phyloP scores from a whole-genome alignment of 352 stramenopile genomes.

The Pythium inflatum region DNA sequence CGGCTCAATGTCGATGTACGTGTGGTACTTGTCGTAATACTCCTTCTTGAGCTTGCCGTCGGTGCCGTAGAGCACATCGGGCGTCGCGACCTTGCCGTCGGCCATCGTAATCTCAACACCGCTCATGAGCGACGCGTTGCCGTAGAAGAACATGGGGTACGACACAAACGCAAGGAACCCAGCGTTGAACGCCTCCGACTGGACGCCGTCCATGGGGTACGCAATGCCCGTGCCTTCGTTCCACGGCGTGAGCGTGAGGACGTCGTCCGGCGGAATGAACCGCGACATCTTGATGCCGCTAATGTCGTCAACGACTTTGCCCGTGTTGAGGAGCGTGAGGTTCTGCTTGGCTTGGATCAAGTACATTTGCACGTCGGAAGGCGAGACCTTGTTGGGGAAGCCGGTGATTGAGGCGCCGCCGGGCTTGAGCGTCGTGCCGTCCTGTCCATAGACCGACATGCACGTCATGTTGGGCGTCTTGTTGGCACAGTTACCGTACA shows the following conservation, averaged over 20 bases:
- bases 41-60: constrained; percentile 47
- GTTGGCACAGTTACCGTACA: constrained; percentile 61
- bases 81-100: constrained; percentile 49
- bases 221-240: constrained; percentile 49
- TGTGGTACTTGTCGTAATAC: constrained; percentile 56
- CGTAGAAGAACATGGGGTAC: constrained; percentile 69
- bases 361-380: constrained; percentile 48
- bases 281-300: constrained; percentile 53
- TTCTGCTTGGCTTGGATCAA: constrained; percentile 51
- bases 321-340: constrained; percentile 49
- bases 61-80: constrained; percentile 51
- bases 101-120: constrained; percentile 58
- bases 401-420: constrained; percentile 52
- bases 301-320: constrained; percentile 44
- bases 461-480: constrained; percentile 62
- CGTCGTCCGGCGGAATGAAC: constrained; percentile 47
- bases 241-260: constrained; percentile 38
- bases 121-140: constrained; percentile 48
- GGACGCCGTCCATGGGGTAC: constrained; percentile 65
- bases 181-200: constrained; percentile 64
- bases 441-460: constrained; percentile 50
- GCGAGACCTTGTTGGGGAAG: constrained; percentile 44
- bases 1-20: constrained; percentile 71
- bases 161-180: constrained; percentile 78
- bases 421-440: constrained; percentile 47